phyloP scores from a whole-genome alignment of 176 grass and related monocot species.

The Aechmea fasciata region DNA sequence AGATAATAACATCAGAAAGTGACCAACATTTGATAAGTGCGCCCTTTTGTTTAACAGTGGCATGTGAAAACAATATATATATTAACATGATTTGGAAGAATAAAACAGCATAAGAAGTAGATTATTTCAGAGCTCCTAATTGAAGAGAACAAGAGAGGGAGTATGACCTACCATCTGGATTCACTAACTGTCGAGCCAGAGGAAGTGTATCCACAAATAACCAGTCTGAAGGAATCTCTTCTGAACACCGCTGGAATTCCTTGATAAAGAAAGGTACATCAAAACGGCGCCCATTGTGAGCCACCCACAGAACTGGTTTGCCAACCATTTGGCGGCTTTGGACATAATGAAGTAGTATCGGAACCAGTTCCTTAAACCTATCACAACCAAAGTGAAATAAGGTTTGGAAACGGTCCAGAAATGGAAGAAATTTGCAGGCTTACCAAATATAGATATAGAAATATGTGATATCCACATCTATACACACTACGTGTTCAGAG shows the following conservation, averaged over 20 bases:
- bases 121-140: not conserved
- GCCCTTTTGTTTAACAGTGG: too few species aligned
- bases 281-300: conserved; percentile 66
- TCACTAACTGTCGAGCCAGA: conserved; percentile 45
- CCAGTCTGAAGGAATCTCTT: conserved; percentile 62
- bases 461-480: not conserved
- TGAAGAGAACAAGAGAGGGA: not conserved
- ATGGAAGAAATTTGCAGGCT: not conserved
- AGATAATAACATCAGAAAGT: too few species aligned
- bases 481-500: not conserved
- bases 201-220: conserved; percentile 69
- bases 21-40: too few species aligned
- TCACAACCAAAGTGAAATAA: conserved; percentile 14
- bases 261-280: conserved; percentile 72
- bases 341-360: conserved; percentile 56
- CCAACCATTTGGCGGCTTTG: conserved; percentile 48
- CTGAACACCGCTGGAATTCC: conserved; percentile 49
- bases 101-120: not conserved
- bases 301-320: conserved; percentile 72
- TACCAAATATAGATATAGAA: not conserved
- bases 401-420: not conserved
- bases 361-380: conserved; percentile 60
- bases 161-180: conserved; percentile 35
- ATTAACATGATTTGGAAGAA: not conserved
- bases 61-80: not conserved